Conservation (phyloP, 768 basidiomycete species). For the Panellus pusillus region DNA sequence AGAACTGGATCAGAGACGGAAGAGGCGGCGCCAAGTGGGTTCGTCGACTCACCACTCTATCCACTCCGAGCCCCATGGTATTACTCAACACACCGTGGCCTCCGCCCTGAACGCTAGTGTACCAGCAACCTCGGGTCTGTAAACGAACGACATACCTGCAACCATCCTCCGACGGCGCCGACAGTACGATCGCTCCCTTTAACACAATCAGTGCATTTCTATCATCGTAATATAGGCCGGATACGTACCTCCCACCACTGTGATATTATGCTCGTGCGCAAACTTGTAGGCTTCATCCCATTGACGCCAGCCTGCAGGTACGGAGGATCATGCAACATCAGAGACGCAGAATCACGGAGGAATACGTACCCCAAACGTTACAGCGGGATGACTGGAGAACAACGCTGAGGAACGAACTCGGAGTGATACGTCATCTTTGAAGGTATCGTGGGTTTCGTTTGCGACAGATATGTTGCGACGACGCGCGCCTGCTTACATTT, state of each 20-base stretch:
- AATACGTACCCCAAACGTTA: constrained; percentile 39
- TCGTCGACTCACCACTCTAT: constrained; percentile 38
- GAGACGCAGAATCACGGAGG: no score
- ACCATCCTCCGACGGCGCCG: constrained; percentile 22
- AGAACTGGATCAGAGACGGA: neutral
- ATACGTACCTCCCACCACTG: constrained; percentile 41
- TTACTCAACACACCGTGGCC: constrained; percentile 46
- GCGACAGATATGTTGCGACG: no score
- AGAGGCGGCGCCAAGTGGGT: neutral
- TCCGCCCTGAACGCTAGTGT: constrained; percentile 37
- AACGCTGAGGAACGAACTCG: no score
- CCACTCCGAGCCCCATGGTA: constrained; percentile 46
- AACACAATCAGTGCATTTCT: neutral
- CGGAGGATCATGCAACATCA: neutral
- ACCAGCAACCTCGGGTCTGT: constrained; percentile 28
- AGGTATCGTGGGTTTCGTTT: neutral
- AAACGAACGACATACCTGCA: no score
- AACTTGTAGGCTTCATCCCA: constrained; percentile 45
- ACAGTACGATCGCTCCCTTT: constrained; percentile 40
- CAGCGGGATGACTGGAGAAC: neutral
- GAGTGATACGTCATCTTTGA: no score
- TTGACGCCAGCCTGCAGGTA: constrained; percentile 44
- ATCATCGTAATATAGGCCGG: no score
- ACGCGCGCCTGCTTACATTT: constrained; percentile 25
- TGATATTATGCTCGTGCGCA: constrained; percentile 44